phyloP scores from a whole-genome alignment of 768 basidiomycete species.

The Pleurotus sapidus region DNA sequence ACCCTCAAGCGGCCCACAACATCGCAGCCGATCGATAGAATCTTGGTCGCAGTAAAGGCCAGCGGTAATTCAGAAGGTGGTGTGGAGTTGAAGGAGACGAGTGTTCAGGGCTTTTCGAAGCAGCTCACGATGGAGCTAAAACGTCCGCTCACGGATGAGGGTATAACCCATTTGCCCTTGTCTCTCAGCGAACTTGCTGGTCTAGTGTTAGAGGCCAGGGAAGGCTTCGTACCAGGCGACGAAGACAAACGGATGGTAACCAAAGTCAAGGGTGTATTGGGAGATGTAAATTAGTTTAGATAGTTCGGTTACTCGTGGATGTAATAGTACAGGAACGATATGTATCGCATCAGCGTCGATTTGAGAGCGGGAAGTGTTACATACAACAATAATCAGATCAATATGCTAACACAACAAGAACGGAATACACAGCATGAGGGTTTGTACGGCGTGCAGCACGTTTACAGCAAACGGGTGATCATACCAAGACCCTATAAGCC shows the following conservation, averaged over 20 bases:
- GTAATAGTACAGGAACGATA: background rate
- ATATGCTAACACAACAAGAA: background rate
- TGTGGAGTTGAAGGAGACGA: constrained; percentile 22
- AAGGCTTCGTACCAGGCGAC: constrained; percentile 9
- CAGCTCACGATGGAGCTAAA: constrained; percentile 20
- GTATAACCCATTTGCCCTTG: constrained; percentile 23
- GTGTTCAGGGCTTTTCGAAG: constrained; percentile 34
- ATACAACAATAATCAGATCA: background rate
- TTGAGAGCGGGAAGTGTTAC: background rate
- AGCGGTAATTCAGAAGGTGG: constrained; percentile 8
- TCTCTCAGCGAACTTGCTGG: constrained; percentile 28
- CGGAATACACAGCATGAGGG: background rate
- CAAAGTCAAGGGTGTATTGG: constrained; percentile 2
- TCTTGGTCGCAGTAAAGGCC: constrained; percentile 18
- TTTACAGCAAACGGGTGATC: constrained; percentile 62
- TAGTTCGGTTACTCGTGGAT: too few relatives aligned
- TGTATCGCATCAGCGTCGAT: background rate
- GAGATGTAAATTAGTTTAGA: constrained; percentile 12
- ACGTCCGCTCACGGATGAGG: constrained; percentile 19
- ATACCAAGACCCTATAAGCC: constrained; percentile 67
- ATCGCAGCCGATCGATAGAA: constrained; percentile 30
- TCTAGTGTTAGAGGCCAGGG: constrained; percentile 30
- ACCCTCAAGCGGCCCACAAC: constrained; percentile 26
- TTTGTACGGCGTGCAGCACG: background rate
- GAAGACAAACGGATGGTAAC: background rate